Evolutionary conservation across 2,329 filamentous ascomycete species (phyloP), one percentile per base, ranked within the genome.

Genomic region (Zasmidium citrigriseum): DNA sequence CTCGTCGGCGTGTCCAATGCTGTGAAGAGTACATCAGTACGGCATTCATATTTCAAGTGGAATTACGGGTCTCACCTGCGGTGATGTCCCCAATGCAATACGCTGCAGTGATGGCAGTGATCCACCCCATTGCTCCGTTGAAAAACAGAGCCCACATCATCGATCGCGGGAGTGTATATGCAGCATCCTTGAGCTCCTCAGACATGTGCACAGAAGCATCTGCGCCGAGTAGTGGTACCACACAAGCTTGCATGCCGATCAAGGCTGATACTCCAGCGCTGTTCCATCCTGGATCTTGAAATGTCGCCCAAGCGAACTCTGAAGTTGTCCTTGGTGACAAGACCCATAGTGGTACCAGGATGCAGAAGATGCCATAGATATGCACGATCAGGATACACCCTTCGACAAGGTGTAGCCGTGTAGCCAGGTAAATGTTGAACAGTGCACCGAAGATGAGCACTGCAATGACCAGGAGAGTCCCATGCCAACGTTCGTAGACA

Each of bases 331-430:
- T 41, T 21, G 50, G 50, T 2, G 52, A 56, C 58, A 80, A 70
- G 2, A 75, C 70, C 46, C 74, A 68, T 3, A 81, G 64, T 0
- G 77, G 74, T 9, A 46, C 55, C 4, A 82, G 64, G 51, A 81
- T 78, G 1, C 75, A 79, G 52, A 82, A 80, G 67, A 82, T 81
- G 4, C 80, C 80, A 14, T 79, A 67, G 14, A 81, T 69, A 54
- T 82, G 80, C 4, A 82, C 66, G 22, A 80, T 73, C 18, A 82
- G 67, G 34, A 81, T 76, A 12, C 78, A 64, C 0, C 76, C 77
- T 64, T 83, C 80, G 22, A 82, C 72, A 18, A 75, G 72, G 2
- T 79, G 78, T 1, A 82, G 67, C 1, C 77, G 60, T 46, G 72
- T 73, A 3, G 74, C 76, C 10, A 75, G 72, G 18, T 75, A 68